Percentiles rank a stretch among this genome's conserved stretches.
These are phyloP conservation scores for Aureobasidium sp. DNA, from an alignment of 2,329 filamentous ascomycete species.

Conservation along the genomic window DNA sequence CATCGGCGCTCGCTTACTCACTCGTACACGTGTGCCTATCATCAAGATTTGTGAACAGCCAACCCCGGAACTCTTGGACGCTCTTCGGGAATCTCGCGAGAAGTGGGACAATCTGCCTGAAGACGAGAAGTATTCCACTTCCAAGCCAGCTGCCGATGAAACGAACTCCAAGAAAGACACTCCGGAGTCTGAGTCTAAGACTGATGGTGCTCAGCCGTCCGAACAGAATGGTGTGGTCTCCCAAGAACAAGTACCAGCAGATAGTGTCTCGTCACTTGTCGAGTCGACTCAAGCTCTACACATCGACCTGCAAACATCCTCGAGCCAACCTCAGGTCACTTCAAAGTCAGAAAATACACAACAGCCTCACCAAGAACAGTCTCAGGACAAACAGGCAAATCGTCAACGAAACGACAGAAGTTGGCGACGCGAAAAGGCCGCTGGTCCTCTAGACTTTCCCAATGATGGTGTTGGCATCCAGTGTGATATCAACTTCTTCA, in stretches of 20 bases:
- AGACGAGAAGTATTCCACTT: conserved; percentile 33
- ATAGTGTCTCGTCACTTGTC: not conserved
- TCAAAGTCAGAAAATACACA: not conserved
- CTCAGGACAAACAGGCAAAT: not conserved
- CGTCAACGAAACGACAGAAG: conserved; percentile 15
- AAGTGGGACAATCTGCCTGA: conserved; percentile 59
- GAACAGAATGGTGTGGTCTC: not conserved
- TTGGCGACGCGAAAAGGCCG: conserved; percentile 38
- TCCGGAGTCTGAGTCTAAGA: not conserved
- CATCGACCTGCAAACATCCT: not conserved
- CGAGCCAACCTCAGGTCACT: not conserved
- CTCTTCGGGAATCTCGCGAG: conserved; percentile 54
- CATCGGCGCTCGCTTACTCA: conserved; percentile 67
- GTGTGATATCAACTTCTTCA: conserved; percentile 88
- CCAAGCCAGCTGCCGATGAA: conserved; percentile 12
- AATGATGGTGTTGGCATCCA: conserved; percentile 71
- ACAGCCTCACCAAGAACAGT: not conserved
- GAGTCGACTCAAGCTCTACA: not conserved
- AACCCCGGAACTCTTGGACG: conserved; percentile 48
- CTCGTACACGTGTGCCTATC: conserved; percentile 73
- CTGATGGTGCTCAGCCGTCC: not conserved
- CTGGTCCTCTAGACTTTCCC: conserved; percentile 62
- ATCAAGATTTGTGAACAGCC: conserved; percentile 77
- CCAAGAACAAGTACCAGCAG: not conserved
- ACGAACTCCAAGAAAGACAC: not conserved